Percentiles rank a stretch among this genome's conserved stretches.
phyloP scores from a whole-genome alignment of 768 basidiomycete species.

The Peribolospora baueri region DNA sequence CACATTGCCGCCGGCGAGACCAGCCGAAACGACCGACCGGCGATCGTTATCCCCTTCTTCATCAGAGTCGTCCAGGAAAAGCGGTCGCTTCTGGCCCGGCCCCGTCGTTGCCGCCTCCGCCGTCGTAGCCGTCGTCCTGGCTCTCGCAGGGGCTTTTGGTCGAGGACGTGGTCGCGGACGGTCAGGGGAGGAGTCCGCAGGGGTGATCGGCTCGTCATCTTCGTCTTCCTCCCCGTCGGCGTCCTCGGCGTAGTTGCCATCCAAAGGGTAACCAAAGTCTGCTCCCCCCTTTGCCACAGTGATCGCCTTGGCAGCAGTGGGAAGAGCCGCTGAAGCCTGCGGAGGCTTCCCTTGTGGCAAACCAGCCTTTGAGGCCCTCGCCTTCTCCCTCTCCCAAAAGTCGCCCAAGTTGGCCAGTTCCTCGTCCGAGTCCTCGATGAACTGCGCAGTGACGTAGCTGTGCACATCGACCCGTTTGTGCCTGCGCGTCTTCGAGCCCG shows the following conservation, averaged over 20 bases:
- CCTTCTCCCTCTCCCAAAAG: conserved; percentile 4
- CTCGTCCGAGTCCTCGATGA: conserved; percentile 1
- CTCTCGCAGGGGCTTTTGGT: too few species aligned
- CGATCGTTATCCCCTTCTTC: too few species aligned
- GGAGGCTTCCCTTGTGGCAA: too few species aligned
- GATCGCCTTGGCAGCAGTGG: not conserved
- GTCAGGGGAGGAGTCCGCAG: too few species aligned
- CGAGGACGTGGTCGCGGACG: too few species aligned
- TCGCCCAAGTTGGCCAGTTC: not conserved
- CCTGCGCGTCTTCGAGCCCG: not conserved
- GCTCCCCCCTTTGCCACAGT: not conserved
- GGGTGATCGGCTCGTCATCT: not conserved
- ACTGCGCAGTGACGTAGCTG: not conserved
- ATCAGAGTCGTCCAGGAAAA: too few species aligned
- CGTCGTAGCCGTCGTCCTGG: too few species aligned
- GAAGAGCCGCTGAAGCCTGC: conserved; percentile 8
- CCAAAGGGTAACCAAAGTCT: not conserved
- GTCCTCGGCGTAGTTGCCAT: conserved; percentile 11
- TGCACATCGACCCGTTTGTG: not conserved
- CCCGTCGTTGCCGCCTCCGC: too few species aligned
- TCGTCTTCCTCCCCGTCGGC: conserved; percentile 3
- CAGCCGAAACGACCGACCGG: too few species aligned
- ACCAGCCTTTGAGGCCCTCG: conserved; percentile 8
- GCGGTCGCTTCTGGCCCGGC: too few species aligned
- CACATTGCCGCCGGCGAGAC: too few species aligned